Base-by-base conservation (phyloP, 2,329 filamentous ascomycete species). In the Curvularia lunata region DNA sequence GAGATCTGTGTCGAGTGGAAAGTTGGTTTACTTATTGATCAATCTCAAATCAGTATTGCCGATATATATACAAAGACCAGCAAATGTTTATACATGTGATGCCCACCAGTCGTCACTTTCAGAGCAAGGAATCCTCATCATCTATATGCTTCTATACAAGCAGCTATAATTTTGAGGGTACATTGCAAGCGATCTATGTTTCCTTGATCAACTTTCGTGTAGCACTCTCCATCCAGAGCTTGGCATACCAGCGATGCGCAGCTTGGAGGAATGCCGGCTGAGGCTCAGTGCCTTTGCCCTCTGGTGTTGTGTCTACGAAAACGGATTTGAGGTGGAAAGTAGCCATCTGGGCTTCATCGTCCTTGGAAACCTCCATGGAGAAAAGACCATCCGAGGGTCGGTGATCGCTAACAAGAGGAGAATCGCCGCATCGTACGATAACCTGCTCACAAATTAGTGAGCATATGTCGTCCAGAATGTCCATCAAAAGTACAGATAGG, bases 151-250 rank as follows among this genome's bases (percentile, higher is more conserved):
- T 18, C 8, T 8, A 27, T 19, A 40, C 7, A 12, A 25, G 21
- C 5, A 38, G 28, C 28, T 16, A 13, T 6, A 4, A 4, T 27
- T 18, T 23, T 5, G 5, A 9, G 12, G 10, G 13, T 5, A 1
- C 3, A 10, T 8, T 10, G n/a, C 13, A 10, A 9, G 16, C 28
- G 34, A 16, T 8, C 32, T 32, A 62, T 25, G 58, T 53, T n/a
- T 59, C 59, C 38, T 64, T 66, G 61, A 77, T 52, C 62, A 78
- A 48, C 48, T 75, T 77, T 59, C 75, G 60, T 5, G 76, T 75
- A 32, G 75, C 75, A 18, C 75, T 75, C 64, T 78, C 76, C 75
- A 78, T 77, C 76, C 75, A 78, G 21, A 78, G 61, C 64, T 78
- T 77, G 0, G 75, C 75, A 41, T 78, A 78, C 64, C 71, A 64